phyloP scores from a whole-genome alignment of 306 rosid genomes.

The Fagus crenata region DNA sequence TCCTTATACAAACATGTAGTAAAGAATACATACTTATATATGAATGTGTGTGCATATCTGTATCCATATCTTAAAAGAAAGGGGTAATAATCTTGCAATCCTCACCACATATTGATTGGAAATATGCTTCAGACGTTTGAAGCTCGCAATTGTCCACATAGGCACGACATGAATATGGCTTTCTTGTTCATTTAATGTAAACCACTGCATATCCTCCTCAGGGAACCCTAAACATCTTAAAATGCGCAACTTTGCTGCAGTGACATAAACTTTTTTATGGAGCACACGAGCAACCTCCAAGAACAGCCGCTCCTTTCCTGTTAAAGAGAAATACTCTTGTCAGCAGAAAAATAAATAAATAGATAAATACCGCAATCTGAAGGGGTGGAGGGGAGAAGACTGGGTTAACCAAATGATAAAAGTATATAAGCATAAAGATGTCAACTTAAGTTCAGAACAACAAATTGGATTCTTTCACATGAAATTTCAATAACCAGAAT shows the following conservation, averaged over 20 bases:
- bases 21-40: too few relatives aligned
- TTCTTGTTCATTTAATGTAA: slow-evolving; percentile 79
- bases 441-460: not conserved
- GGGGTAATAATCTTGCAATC: slow-evolving; percentile 5
- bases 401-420: not conserved
- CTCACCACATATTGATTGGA: slow-evolving; percentile 78
- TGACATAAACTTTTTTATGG: slow-evolving; percentile 69
- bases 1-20: too few relatives aligned
- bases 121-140: slow-evolving; percentile 81
- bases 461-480: too few relatives aligned
- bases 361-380: not conserved
- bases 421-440: not conserved
- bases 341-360: slow-evolving; percentile 1
- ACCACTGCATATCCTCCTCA: slow-evolving; percentile 88
- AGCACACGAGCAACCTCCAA: slow-evolving; percentile 94
- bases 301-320: slow-evolving; percentile 92
- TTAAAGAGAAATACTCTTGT: not conserved
- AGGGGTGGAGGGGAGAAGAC: not conserved
- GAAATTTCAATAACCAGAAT: not conserved
- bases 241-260: slow-evolving; percentile 71
- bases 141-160: slow-evolving; percentile 94
- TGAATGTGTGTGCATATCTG: too few relatives aligned
- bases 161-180: slow-evolving; percentile 94
- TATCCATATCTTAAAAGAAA: not conserved
- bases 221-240: slow-evolving; percentile 74